Base-by-base conservation (phyloP, 2,329 filamentous ascomycete genomes). In the Phaeomoniella chlamydospora region DNA sequence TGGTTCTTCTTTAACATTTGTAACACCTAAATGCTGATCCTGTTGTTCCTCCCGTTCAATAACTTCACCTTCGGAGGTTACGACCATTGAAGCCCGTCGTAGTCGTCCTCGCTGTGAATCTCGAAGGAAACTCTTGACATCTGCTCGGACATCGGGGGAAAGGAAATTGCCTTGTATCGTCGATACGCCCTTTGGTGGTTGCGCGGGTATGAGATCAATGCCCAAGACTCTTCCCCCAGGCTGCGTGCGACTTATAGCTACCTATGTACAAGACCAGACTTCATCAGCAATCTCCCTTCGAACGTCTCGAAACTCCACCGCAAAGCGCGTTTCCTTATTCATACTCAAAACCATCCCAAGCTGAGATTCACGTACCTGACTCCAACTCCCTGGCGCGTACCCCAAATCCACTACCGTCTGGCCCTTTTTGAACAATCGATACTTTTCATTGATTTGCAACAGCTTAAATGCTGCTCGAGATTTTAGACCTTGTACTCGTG, bases 141-240 rank as follows among this genome's bases (percentile, higher is more conserved):
- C 72, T 15, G 65, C 69, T 55, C 81, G 81, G n/a, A 94, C 77
- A 2, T 61, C 58, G 0, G 74, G 69, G 4, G 77, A 80, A 29
- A 96, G 65, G 45, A 98, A 96, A 54, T 98, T 83, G 33, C 92
- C 90, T 58, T 98, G 90, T 39, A 98, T 86, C 2, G 85, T 85
- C 17, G 83, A 87, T n/a, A 93, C 86, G 15, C 90, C 90, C 49
- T 72, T 76, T 0, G 90, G 90, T 4, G 92, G 88, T 53, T 88
- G 80, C 0, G 86, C 84, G 3, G 90, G 90, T 44, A 98, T 85
- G 35, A 98, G 72, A 55, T 98, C 90, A 49, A 98, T 88, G 9
- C 90, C 92, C 17, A 98, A 65, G 10, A 98, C 77, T 31, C 80
- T 74, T 5, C 87, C 86, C 32, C 71, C 60, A 0, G 87, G 87